A percentile compares a stretch with the other conserved stretches of the same genome.
phyloP scores from a whole-genome alignment of 179 eudicot genomes.

The Heliamphora pulchella region DNA sequence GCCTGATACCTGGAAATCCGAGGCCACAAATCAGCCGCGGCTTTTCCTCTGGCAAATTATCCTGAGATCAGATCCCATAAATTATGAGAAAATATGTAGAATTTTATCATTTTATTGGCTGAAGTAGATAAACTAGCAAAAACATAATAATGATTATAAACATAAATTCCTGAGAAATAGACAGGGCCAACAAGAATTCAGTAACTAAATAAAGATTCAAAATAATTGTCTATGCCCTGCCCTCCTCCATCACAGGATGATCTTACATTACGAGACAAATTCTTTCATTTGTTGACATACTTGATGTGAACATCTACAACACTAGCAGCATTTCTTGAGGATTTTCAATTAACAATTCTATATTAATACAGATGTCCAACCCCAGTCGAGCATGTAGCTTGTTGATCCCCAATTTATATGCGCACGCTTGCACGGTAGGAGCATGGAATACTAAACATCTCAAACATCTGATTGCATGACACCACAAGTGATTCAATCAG shows the following conservation, averaged over 20 bases:
- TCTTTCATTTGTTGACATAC: not conserved
- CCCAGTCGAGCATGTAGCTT: not conserved
- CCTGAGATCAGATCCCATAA: conserved; percentile 32
- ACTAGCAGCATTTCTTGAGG: conserved; percentile 11
- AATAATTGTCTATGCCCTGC: not conserved
- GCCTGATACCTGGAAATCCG: conserved; percentile 62
- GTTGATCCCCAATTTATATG: not conserved
- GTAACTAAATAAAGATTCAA: not conserved
- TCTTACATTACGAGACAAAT: not conserved
- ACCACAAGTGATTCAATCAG: not conserved
- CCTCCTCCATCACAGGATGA: not conserved
- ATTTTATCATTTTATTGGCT: not conserved
- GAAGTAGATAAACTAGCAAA: not conserved
- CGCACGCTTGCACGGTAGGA: not conserved
- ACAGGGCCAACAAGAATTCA: not conserved
- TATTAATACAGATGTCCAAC: not conserved
- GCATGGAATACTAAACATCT: not conserved
- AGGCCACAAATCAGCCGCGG: conserved; percentile 77
- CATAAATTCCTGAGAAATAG: not conserved
- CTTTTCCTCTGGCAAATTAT: conserved; percentile 59
- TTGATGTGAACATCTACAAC: not conserved
- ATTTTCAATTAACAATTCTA: not conserved
- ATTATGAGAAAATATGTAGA: not conserved
- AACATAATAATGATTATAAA: not conserved
- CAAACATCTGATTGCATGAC: not conserved